Conservation (phyloP, 768 basidiomycete species). For the Boletus reticuloceps region DNA sequence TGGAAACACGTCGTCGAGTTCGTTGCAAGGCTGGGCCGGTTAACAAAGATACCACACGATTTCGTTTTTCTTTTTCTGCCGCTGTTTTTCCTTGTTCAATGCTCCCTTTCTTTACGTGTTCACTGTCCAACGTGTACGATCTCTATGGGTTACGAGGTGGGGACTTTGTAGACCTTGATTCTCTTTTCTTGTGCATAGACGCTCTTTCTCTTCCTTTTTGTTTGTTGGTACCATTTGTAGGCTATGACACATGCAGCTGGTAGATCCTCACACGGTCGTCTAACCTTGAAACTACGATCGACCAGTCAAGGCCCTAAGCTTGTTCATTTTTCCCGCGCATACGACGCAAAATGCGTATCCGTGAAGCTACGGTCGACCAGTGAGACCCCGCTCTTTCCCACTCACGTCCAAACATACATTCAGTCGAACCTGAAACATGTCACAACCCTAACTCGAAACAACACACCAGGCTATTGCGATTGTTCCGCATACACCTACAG, state of each 20-base stretch:
- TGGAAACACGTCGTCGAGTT: slow-evolving; percentile 24
- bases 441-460: not conserved
- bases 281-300: not conserved
- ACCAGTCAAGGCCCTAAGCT: not conserved
- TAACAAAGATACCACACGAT: not conserved
- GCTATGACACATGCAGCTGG: not conserved
- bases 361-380: not conserved
- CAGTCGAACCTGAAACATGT: not conserved
- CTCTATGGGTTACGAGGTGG: slow-evolving; percentile 2
- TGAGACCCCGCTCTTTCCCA: not conserved
- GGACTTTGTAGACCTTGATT: slow-evolving; percentile 18
- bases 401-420: too few species aligned
- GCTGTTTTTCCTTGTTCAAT: not conserved
- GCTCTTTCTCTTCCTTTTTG: too few species aligned
- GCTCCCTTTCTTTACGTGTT: not conserved
- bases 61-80: not conserved
- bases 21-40: slow-evolving; percentile 31
- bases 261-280: not conserved
- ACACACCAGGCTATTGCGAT: slow-evolving; percentile 29
- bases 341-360: not conserved
- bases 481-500: slow-evolving; percentile 68
- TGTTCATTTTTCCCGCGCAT: too few species aligned
- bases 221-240: not conserved
- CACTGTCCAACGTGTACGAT: slow-evolving; percentile 2
- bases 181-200: not conserved